These are phyloP conservation scores for Aspergillus fijiensis DNA, from an alignment of 2,329 filamentous ascomycete species.

Conservation along the genomic window DNA sequence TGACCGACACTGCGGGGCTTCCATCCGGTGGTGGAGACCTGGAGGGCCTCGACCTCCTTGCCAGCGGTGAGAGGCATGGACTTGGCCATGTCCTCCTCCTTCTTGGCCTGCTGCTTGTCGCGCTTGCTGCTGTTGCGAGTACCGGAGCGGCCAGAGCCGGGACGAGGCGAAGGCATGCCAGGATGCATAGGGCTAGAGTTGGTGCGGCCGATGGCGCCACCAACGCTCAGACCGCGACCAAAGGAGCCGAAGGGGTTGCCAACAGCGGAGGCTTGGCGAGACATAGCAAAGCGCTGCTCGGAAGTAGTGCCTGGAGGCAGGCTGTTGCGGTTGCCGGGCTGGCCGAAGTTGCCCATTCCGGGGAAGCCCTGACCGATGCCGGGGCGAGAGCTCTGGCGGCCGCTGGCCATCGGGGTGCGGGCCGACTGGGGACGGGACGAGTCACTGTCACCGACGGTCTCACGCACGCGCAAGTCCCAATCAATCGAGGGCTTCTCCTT, in stretches of 20 bases:
- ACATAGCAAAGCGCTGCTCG: constrained; percentile 69
- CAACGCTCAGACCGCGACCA: constrained; percentile 63
- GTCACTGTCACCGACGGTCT: constrained; percentile 73
- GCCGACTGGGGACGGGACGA: constrained; percentile 63
- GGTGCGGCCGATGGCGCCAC: constrained; percentile 65
- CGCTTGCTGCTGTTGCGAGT: constrained; percentile 51
- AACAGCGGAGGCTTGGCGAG: constrained; percentile 50
- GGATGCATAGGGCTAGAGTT: constrained; percentile 54
- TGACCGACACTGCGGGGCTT: constrained; percentile 73
- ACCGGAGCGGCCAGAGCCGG: constrained; percentile 59
- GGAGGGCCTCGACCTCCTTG: constrained; percentile 76
- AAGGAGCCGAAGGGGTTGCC: constrained; percentile 61
- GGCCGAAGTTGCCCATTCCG: constrained; percentile 69
- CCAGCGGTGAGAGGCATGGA: constrained; percentile 88
- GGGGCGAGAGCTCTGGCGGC: constrained; percentile 53
- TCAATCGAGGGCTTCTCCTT: constrained; percentile 94
- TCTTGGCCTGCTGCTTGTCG: constrained; percentile 53
- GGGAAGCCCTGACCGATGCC: constrained; percentile 52
- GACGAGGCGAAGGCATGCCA: constrained; percentile 66
- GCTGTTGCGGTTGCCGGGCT: constrained; percentile 50
- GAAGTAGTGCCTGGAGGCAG: constrained; percentile 77
- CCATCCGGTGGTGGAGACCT: constrained; percentile 75
- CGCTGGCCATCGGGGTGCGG: constrained; percentile 50
- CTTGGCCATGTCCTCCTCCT: constrained; percentile 71
- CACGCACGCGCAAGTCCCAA: constrained; percentile 86